Evolutionary conservation across 805 yeast genomes (phyloP), one percentile per base, ranked within the genome.

Genomic region (Nakazawaea laoshanensis): DNA sequence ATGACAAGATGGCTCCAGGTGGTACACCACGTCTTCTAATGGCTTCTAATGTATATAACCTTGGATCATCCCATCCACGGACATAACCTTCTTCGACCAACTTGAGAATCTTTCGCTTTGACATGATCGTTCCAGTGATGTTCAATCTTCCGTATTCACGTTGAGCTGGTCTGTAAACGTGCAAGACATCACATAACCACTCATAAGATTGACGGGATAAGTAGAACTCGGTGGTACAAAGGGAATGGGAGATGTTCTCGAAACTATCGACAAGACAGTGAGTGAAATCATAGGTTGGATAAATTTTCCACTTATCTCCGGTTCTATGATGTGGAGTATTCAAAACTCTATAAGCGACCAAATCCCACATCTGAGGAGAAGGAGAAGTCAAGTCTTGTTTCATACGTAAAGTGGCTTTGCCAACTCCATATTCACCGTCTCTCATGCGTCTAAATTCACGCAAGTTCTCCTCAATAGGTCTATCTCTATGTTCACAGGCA

Each of bases 331-430:
- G 98, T 21, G 87, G 74, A 10, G 95, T 87, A 47, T 89, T 71
- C 47, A 92, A 67, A 3, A 92, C 95, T 56, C 99, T 75, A 63
- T 92, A 92, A 9, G 98, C 98, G 41, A 92, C 92, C 43, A 92
- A 70, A 61, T 92, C 99, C 99, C 99, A 92, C 98, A 92, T 92
- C 63, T 92, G 98, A 12, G 99, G 99, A 42, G 85, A 83, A 42
- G 96, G 95, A 12, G 92, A 82, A 7, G 58, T 53, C 42, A 92
- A 63, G 50, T 92, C 95, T 67, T 86, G 96, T 56, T 89, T 89
- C 97, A 92, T 92, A 63, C 99, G 80, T 53, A 92, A 68, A 8
- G 87, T 86, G 19, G 95, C 97, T 57, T 85, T 84, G 44, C 97
- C 97, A 26, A 87, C 87, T 44, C 72, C 67, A 61, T 81, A 92